Evolutionary conservation across 257 asterid species (phyloP).

Genomic region (Agastache rugosa): DNA sequence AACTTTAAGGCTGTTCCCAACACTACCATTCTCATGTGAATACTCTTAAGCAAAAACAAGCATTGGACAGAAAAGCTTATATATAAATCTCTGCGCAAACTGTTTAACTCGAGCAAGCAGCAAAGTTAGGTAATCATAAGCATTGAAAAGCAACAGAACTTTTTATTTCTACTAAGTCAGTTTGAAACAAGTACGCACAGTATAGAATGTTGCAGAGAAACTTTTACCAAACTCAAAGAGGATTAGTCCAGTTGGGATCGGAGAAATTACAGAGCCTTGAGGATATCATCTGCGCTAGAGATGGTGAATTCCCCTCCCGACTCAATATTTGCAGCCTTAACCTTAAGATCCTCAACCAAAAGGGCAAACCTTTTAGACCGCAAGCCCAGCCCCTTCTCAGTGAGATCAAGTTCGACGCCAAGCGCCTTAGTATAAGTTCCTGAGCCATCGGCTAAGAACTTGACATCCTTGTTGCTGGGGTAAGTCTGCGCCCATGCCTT

Average conservation of each 20-base stretch:
- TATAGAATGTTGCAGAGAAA: not conserved
- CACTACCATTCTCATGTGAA: too few relatives aligned
- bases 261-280: slow-evolving; percentile 68
- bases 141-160: not conserved
- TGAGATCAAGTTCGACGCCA: slow-evolving; percentile 84
- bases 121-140: not conserved
- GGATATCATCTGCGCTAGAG: slow-evolving; percentile 86
- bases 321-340: slow-evolving; percentile 78
- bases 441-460: slow-evolving; percentile 91
- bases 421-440: slow-evolving; percentile 75
- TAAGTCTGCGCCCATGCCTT: slow-evolving; percentile 95
- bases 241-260: not conserved
- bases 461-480: slow-evolving; percentile 80
- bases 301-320: slow-evolving; percentile 91
- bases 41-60: not conserved
- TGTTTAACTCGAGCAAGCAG: not conserved
- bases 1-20: too few relatives aligned
- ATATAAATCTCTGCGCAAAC: not conserved
- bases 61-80: not conserved
- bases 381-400: slow-evolving; percentile 83
- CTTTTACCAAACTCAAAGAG: not conserved
- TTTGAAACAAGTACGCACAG: not conserved
- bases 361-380: slow-evolving; percentile 85
- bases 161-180: not conserved
- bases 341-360: slow-evolving; percentile 81